These are phyloP conservation scores for Penicillium sp. DNA, from an alignment of 2,329 filamentous ascomycete species.

Conservation along the genomic window DNA sequence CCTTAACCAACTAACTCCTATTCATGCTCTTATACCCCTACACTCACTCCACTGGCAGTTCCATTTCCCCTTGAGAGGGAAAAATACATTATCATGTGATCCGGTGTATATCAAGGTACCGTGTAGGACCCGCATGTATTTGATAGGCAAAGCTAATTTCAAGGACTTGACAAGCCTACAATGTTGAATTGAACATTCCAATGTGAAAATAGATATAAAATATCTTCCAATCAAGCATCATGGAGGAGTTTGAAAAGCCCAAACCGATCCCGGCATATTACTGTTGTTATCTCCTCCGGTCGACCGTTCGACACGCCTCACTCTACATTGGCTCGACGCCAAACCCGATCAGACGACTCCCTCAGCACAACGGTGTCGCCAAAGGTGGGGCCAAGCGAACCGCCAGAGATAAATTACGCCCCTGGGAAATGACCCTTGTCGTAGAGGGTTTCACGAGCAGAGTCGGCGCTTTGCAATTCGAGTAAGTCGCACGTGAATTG, in stretches of 20 bases:
- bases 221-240: conserved; percentile 1
- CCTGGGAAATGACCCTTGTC: conserved; percentile 87
- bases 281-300: conserved; percentile 87
- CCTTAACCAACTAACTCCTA: not conserved
- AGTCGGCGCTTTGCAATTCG: conserved; percentile 87
- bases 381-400: conserved; percentile 82
- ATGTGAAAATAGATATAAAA: not conserved
- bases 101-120: conserved; percentile 3
- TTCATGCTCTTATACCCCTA: not conserved
- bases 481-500: conserved; percentile 56
- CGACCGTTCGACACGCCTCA: conserved; percentile 64
- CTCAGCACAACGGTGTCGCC: conserved; percentile 84
- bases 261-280: conserved; percentile 79
- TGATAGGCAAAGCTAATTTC: conserved; percentile 9
- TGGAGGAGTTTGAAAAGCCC: conserved; percentile 36
- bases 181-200: not conserved
- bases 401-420: conserved; percentile 63
- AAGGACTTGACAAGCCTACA: conserved; percentile 1
- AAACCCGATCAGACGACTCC: conserved; percentile 76
- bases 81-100: conserved; percentile 8
- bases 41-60: not conserved
- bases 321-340: conserved; percentile 93
- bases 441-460: conserved; percentile 87
- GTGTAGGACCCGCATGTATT: conserved; percentile 3
- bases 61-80: not conserved